Conservation (phyloP, 2,329 filamentous ascomycete species). For the Colletotrichum spaethianum region DNA sequence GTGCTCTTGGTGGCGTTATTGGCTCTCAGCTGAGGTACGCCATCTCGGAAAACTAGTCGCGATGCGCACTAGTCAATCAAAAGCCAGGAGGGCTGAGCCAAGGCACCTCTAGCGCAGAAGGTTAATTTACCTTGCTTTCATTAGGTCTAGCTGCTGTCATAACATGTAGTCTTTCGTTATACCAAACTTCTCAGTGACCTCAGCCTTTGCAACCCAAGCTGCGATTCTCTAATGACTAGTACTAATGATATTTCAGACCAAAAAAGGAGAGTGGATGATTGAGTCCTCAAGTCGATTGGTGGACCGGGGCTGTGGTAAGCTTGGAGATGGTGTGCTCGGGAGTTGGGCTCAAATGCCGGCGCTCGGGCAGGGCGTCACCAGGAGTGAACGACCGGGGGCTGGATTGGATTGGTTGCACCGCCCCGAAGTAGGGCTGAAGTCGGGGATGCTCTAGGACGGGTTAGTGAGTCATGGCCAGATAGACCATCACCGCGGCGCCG, state of each 20-base stretch:
- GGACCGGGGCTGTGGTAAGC: not conserved
- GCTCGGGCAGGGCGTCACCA: not conserved
- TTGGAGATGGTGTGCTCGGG: not conserved
- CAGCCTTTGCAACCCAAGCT: not conserved
- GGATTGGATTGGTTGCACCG: not conserved
- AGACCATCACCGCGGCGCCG: not conserved
- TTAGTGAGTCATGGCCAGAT: not conserved
- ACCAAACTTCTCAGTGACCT: not conserved
- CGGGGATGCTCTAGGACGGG: not conserved
- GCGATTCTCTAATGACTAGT: not conserved
- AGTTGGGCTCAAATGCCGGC: not conserved
- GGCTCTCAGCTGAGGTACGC: slow-evolving; percentile 34
- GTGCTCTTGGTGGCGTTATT: slow-evolving; percentile 8
- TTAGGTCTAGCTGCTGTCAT: not conserved
- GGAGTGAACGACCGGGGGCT: too few relatives aligned
- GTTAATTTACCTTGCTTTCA: not conserved
- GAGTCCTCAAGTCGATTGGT: not conserved
- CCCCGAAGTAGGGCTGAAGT: not conserved
- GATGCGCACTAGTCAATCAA: slow-evolving; percentile 16
- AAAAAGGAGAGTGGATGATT: not conserved
- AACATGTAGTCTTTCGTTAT: not conserved
- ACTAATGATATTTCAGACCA: not conserved
- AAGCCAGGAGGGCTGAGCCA: slow-evolving; percentile 7
- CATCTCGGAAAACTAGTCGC: slow-evolving; percentile 16
- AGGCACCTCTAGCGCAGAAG: not conserved